These are phyloP conservation scores for Brassica juncea DNA, from an alignment of 345 rosid genomes.

Conservation along the genomic window DNA sequence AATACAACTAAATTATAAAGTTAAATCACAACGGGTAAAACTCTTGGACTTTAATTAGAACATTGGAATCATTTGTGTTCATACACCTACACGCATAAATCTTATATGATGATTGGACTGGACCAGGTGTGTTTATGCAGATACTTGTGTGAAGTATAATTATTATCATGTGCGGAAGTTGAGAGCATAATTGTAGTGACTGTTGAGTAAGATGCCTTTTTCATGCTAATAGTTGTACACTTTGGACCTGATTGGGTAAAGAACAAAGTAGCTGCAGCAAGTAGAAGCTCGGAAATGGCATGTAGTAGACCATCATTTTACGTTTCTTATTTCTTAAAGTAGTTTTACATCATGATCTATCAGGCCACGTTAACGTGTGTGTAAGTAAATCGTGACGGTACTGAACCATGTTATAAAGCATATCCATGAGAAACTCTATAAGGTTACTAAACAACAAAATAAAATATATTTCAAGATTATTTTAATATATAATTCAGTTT, in stretches of 20 bases:
- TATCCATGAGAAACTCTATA: background rate
- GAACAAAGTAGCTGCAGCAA: slow-evolving; percentile 12
- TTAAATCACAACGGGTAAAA: background rate
- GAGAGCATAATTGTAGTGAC: slow-evolving; percentile 24
- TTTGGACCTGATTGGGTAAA: slow-evolving; percentile 29
- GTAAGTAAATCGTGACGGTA: background rate
- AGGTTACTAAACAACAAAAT: background rate
- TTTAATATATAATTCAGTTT: too few species aligned
- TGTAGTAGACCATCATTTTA: slow-evolving; percentile 23
- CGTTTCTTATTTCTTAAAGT: background rate
- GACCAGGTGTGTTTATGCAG: slow-evolving; percentile 20
- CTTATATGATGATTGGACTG: slow-evolving; percentile 15
- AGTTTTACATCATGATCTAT: slow-evolving; percentile 22
- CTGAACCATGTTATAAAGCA: background rate
- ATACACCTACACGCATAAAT: background rate
- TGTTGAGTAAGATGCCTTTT: slow-evolving; percentile 1
- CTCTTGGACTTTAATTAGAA: background rate
- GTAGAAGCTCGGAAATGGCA: slow-evolving; percentile 22
- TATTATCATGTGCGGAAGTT: slow-evolving; percentile 9
- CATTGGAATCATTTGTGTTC: background rate
- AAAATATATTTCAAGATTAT: too few species aligned
- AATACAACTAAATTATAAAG: background rate
- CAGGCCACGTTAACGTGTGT: slow-evolving; percentile 20
- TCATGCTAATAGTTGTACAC: slow-evolving; percentile 28
- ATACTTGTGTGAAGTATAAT: slow-evolving; percentile 24